These are phyloP conservation scores for Falciphora oryzae DNA, from an alignment of 2,329 filamentous ascomycete species.

Conservation along the genomic window DNA sequence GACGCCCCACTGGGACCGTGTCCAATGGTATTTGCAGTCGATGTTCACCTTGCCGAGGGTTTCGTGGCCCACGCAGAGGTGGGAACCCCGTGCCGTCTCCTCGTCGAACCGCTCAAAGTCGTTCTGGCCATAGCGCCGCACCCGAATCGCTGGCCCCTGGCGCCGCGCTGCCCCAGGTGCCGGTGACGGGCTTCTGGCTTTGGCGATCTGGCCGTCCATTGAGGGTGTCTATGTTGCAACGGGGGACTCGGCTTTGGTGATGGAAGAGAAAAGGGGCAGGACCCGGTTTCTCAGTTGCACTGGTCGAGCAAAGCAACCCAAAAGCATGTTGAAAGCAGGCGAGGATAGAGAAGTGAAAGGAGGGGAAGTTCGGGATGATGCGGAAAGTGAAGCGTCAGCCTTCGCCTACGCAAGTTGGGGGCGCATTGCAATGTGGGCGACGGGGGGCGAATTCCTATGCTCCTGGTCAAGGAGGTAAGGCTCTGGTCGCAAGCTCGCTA, in stretches of 20 bases:
- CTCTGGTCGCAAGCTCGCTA: background rate
- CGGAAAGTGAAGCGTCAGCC: background rate
- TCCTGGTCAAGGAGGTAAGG: no score
- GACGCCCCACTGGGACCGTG: conserved; percentile 16
- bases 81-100: conserved; percentile 12
- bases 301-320: background rate
- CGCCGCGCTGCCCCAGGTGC: background rate
- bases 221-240: background rate
- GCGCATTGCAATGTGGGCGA: no score
- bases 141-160: conserved; percentile 12
- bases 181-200: conserved; percentile 5
- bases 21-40: conserved; percentile 18
- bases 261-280: background rate
- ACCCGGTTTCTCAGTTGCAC: no score
- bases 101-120: conserved; percentile 18
- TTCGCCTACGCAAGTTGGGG: background rate
- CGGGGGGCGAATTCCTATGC: no score
- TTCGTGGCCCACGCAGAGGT: conserved; percentile 14
- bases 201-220: background rate
- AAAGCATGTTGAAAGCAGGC: background rate
- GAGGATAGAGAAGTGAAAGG: background rate
- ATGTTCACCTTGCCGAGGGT: conserved; percentile 17
- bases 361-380: background rate
- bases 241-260: background rate
- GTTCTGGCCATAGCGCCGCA: conserved; percentile 16